phyloP scores from a whole-genome alignment of 176 grass and related monocot genomes.

The Cenchrus purpureus region DNA sequence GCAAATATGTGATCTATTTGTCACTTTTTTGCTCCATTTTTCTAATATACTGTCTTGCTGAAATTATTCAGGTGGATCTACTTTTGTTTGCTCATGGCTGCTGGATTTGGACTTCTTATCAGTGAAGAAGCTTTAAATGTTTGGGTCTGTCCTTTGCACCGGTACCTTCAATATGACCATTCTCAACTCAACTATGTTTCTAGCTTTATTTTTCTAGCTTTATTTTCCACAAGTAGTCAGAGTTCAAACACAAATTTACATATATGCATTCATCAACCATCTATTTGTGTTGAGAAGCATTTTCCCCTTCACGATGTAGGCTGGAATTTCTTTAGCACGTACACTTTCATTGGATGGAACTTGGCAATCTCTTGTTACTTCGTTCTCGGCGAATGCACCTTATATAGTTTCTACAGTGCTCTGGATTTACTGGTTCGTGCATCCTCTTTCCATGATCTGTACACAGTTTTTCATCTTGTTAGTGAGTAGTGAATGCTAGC shows the following conservation, averaged over 20 bases:
- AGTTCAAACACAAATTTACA: conserved; percentile 10
- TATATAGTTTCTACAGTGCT: conserved; percentile 80
- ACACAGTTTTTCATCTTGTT: conserved; percentile 2
- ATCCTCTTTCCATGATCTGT: conserved; percentile 18
- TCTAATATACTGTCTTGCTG: not conserved
- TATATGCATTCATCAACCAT: conserved; percentile 5
- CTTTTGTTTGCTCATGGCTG: conserved; percentile 92
- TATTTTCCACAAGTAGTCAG: conserved; percentile 10
- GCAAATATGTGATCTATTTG: not conserved
- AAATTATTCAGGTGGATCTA: conserved; percentile 81
- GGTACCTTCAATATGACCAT: conserved; percentile 59
- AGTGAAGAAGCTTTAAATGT: conserved; percentile 93
- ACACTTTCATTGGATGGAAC: conserved; percentile 79
- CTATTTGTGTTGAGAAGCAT: conserved; percentile 26
- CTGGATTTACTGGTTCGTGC: conserved; percentile 90
- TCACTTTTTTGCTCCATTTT: not conserved
- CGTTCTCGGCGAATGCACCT: conserved; percentile 73
- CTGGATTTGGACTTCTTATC: conserved; percentile 86
- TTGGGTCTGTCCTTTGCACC: conserved; percentile 89
- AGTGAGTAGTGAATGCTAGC: conserved; percentile 9
- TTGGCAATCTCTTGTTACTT: conserved; percentile 71
- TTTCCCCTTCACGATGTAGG: conserved; percentile 53
- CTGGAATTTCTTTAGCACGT: conserved; percentile 87
- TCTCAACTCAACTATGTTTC: conserved; percentile 45
- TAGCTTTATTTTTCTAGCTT: conserved; percentile 21